Conservation (phyloP, 2,329 filamentous ascomycete genomes). For the Diplodia sapinea region DNA sequence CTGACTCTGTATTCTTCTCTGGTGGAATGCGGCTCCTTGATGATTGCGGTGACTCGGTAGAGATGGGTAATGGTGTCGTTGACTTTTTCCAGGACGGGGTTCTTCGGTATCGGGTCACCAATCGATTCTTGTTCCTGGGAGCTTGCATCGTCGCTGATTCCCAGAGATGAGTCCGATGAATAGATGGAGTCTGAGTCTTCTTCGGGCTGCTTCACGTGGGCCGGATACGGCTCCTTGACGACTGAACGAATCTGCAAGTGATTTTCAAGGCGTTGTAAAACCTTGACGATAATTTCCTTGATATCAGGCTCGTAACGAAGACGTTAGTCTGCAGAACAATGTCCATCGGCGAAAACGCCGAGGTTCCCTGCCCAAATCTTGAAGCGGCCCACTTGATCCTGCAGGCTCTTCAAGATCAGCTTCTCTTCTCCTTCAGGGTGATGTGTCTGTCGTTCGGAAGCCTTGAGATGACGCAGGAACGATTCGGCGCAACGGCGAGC, state of each 20-base stretch:
- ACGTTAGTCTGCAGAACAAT: not conserved
- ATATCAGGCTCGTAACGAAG: not conserved
- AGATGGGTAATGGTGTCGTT: not conserved
- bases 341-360: not conserved
- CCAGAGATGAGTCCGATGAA: not conserved
- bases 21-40: not conserved
- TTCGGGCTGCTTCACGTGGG: not conserved
- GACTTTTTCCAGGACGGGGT: not conserved
- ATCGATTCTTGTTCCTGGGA: not conserved
- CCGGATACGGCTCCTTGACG: not conserved
- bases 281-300: not conserved
- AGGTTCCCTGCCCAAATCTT: not conserved
- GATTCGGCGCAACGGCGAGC: not conserved
- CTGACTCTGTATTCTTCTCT: conserved; percentile 8
- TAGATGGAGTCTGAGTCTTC: not conserved
- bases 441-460: not conserved
- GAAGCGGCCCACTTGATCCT: not conserved
- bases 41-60: not conserved
- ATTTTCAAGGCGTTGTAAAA: not conserved
- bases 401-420: not conserved
- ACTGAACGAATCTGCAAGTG: not conserved
- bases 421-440: not conserved
- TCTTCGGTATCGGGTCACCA: not conserved
- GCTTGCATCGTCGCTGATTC: not conserved
- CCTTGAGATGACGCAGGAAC: not conserved